Base-by-base conservation (phyloP, 2,329 filamentous ascomycete species). In the Apiospora sp. region DNA sequence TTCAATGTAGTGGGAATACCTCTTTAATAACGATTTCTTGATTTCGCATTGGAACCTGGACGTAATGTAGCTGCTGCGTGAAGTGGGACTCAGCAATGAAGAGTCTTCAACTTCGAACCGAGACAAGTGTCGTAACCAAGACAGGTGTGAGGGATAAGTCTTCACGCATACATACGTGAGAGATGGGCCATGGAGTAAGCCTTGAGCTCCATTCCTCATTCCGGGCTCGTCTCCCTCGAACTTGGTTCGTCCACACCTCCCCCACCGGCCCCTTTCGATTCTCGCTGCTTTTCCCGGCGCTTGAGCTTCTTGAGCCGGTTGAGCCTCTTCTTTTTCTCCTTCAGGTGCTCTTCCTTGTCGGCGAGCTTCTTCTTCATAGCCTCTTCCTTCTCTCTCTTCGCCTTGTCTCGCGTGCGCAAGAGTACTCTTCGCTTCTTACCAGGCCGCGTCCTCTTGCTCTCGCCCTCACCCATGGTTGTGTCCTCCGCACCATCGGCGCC, bases 271-370 rank as follows among this genome's bases (percentile, higher is more conserved):
- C 80, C 75, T 76, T 89, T 91, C 81, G 84, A 84, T 76, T 87
- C 87, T 78, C 85, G 89, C 74, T 86, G 88, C 81, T 91, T 91
- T 61, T 86, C 84, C 77, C 86, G 86, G 77, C 86, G 84, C 80
- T 89, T 88, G 73, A 91, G 76, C 82, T 92, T 91, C 83, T 89
- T 91, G 76, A 87, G 80, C 72, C 88, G 81, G 76, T 92, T 92
- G 75, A 90, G 78, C 75, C 89, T 84, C 82, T 90, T 90, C 83
- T 90, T 90, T 84, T 91, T 91, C 71, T 91, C 88, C 76, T 84
- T 86, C 43, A 90, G 75, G 68, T 87, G 86, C 75, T 89, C 86
- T 77, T 90, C 89, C 80, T 89, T 91, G 24, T 84, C 83, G 74
- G 83, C 75, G 68, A 81, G 76, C 71, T 83, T 81, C 75, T 82